Conservation (phyloP, 352 stramenopile genomes). For the Pythium aristosporum region DNA sequence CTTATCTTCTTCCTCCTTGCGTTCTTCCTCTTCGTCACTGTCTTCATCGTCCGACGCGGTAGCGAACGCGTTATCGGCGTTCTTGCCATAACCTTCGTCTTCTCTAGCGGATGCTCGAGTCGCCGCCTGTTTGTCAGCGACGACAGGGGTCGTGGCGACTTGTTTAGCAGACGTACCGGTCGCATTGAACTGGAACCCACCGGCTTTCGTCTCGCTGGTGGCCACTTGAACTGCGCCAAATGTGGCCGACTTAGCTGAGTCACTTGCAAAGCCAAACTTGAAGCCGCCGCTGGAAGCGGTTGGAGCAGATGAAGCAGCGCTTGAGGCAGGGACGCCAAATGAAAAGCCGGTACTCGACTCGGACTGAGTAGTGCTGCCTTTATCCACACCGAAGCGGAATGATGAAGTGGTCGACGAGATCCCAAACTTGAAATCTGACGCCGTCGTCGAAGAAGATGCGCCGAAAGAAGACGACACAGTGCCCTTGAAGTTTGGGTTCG, state of each 20-base stretch:
- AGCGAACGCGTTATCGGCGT: slow-evolving; percentile 63
- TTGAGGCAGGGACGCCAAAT: slow-evolving; percentile 15
- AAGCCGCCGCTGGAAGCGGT: slow-evolving; percentile 6
- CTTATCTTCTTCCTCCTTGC: slow-evolving; percentile 58
- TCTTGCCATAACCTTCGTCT: slow-evolving; percentile 53
- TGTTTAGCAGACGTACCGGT: not conserved
- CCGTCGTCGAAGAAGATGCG: not conserved
- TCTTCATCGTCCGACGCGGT: slow-evolving; percentile 41
- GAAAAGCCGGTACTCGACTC: slow-evolving; percentile 8
- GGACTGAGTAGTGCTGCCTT: not conserved
- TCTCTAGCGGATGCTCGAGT: not conserved
- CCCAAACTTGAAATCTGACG: slow-evolving; percentile 21
- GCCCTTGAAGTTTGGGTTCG: slow-evolving; percentile 32
- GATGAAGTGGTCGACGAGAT: not conserved
- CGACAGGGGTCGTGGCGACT: not conserved
- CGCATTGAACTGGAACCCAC: slow-evolving; percentile 5
- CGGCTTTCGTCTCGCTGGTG: not conserved
- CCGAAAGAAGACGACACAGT: not conserved
- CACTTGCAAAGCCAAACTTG: slow-evolving; percentile 7
- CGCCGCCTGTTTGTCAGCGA: not conserved
- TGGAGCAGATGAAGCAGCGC: not conserved
- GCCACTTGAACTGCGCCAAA: not conserved
- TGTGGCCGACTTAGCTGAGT: not conserved
- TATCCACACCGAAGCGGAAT: slow-evolving; percentile 20
- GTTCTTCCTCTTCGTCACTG: slow-evolving; percentile 64